Conservation (phyloP, 2,329 filamentous ascomycete genomes). For the Gyromitra esculenta region DNA sequence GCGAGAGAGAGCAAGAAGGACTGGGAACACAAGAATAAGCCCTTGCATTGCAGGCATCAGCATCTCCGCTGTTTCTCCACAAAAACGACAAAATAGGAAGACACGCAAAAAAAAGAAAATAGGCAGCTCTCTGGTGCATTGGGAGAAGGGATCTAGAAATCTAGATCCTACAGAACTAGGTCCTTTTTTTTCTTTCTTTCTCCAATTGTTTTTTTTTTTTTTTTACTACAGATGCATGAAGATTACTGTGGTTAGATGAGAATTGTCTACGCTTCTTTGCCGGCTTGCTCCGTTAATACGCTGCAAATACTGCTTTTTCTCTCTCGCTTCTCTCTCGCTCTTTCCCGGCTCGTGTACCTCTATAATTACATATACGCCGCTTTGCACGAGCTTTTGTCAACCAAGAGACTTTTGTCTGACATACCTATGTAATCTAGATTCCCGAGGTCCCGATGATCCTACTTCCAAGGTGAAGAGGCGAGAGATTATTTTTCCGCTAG, state of each 20-base stretch:
- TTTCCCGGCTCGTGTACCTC: not conserved
- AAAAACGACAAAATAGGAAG: conserved; percentile 7
- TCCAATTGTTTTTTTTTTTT: not conserved
- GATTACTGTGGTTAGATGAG: conserved; percentile 16
- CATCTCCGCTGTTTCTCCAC: conserved; percentile 43
- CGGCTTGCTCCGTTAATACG: conserved; percentile 9
- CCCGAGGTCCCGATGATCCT: conserved; percentile 22
- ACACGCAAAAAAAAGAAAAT: conserved; percentile 14
- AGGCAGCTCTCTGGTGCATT: conserved; percentile 27
- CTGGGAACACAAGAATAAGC: conserved; percentile 26
- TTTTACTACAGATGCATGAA: conserved; percentile 13
- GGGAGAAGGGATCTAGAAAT: conserved; percentile 22
- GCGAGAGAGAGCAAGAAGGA: not conserved
- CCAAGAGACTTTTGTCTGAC: conserved; percentile 14
- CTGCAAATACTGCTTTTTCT: not conserved
- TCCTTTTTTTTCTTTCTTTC: conserved; percentile 12
- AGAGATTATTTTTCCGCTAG: conserved; percentile 15
- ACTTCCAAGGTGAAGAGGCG: conserved; percentile 15
- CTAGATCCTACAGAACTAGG: conserved; percentile 26
- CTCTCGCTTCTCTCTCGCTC: not conserved
- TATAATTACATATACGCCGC: conserved; percentile 8
- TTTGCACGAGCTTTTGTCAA: conserved; percentile 8
- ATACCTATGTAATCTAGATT: conserved; percentile 10
- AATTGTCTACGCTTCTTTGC: not conserved
- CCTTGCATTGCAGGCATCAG: conserved; percentile 48